These are phyloP conservation scores for Kuraishia cidri DNA, from an alignment of 805 yeast species.

Conservation along the genomic window DNA sequence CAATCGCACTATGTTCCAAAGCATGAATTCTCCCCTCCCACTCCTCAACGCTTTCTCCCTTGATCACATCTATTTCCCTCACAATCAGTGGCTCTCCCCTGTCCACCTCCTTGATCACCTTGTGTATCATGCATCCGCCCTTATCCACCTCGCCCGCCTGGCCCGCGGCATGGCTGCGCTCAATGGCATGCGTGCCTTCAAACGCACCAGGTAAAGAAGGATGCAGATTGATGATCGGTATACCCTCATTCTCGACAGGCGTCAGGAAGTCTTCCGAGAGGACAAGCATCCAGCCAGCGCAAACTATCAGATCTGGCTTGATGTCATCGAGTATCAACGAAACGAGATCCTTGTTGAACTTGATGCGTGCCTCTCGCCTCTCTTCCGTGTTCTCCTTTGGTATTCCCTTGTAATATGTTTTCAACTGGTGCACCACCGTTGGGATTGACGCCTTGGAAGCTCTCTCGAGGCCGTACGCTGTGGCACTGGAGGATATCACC, in stretches of 20 bases:
- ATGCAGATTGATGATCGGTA: constrained; percentile 86
- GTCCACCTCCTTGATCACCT: constrained; percentile 94
- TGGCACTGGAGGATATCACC: constrained; percentile 78
- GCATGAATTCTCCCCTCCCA: constrained; percentile 80
- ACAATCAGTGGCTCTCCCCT: constrained; percentile 86
- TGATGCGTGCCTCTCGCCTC: constrained; percentile 53
- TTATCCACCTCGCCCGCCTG: constrained; percentile 66
- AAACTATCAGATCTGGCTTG: constrained; percentile 80
- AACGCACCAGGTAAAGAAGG: constrained; percentile 97
- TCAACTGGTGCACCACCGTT: constrained; percentile 63
- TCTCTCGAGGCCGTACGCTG: constrained; percentile 83
- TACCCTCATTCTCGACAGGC: constrained; percentile 48
- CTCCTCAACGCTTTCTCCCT: constrained; percentile 68
- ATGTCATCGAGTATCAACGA: constrained; percentile 42
- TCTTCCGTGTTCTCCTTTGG: constrained; percentile 57
- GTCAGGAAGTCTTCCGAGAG: constrained; percentile 67
- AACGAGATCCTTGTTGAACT: constrained; percentile 76
- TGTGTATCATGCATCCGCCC: constrained; percentile 96
- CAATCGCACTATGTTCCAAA: constrained; percentile 85
- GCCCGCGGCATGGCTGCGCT: constrained; percentile 93
- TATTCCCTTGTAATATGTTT: constrained; percentile 63
- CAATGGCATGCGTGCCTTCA: constrained; percentile 96
- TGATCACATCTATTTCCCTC: constrained; percentile 60
- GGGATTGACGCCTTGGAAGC: constrained; percentile 66
- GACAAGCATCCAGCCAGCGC: constrained; percentile 99